Percentiles rank a stretch among this genome's conserved stretches.
Conservation (phyloP, 768 basidiomycete species). For the Cystoderma amianthinum region DNA sequence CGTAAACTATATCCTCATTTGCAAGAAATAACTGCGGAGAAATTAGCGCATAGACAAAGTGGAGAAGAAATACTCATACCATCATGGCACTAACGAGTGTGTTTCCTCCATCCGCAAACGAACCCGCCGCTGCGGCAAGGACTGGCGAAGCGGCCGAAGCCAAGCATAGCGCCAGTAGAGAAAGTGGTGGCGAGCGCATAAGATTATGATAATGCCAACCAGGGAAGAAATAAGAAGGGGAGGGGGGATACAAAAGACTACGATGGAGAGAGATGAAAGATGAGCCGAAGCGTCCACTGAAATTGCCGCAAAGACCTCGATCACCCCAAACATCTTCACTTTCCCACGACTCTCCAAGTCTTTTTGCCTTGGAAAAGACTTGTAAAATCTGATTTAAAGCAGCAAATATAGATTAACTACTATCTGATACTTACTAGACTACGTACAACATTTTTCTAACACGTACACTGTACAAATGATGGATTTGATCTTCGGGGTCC, state of each 20-base stretch:
- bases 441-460: too few species aligned
- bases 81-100: conserved; percentile 46
- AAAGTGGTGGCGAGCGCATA: conserved; percentile 16
- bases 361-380: too few species aligned
- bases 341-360: too few species aligned
- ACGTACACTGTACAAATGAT: too few species aligned
- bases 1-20: conserved; percentile 75
- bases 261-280: neutral
- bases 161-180: conserved; percentile 39
- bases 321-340: too few species aligned
- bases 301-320: too few species aligned
- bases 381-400: too few species aligned
- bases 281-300: too few species aligned
- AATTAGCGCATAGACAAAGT: conserved; percentile 7
- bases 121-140: conserved; percentile 29
- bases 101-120: conserved; percentile 38
- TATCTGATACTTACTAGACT: too few species aligned
- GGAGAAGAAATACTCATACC: conserved; percentile 22
- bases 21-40: conserved; percentile 67
- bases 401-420: too few species aligned
- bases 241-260: neutral
- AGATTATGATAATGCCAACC: conserved; percentile 8
- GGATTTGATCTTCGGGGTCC: too few species aligned
- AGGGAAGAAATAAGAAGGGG: conserved; percentile 6
- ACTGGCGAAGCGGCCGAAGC: conserved; percentile 22